Percentiles rank a stretch among this genome's conserved stretches.
Evolutionary conservation across 2,329 filamentous ascomycete species (phyloP).

Genomic region (Emmonsiellopsis sp.): DNA sequence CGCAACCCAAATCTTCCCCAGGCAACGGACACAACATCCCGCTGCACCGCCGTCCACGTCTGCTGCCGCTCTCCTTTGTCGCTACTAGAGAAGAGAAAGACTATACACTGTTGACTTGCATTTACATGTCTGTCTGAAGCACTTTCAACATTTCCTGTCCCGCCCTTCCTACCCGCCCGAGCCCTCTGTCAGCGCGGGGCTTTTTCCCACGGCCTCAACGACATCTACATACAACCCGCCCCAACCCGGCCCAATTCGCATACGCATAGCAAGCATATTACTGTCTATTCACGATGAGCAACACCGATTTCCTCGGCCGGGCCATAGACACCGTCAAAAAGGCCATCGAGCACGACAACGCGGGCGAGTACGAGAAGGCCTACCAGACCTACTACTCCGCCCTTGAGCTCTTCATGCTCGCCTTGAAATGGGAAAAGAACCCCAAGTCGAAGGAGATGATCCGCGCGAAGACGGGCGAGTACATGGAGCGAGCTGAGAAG

Average conservation of each 20-base stretch:
- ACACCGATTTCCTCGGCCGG: slow-evolving; percentile 91
- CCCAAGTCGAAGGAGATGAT: slow-evolving; percentile 96
- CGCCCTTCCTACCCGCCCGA: no score
- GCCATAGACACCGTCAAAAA: slow-evolving; percentile 96
- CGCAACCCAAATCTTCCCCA: not conserved
- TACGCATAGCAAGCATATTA: not conserved
- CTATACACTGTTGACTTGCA: no score
- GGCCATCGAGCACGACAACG: slow-evolving; percentile 92
- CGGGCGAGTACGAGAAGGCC: slow-evolving; percentile 92
- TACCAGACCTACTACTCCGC: slow-evolving; percentile 94
- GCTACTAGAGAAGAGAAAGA: not conserved
- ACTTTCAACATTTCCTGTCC: no score
- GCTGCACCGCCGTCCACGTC: not conserved
- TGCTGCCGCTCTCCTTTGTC: not conserved
- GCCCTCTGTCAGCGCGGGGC: no score
- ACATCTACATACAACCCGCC: no score
- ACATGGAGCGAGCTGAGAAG: slow-evolving; percentile 98
- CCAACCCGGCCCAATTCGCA: no score
- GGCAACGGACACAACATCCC: not conserved
- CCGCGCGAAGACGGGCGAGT: slow-evolving; percentile 85
- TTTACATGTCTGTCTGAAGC: no score
- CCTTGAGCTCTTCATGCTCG: slow-evolving; percentile 96
- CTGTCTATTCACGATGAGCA: slow-evolving; percentile 59
- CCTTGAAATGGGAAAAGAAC: slow-evolving; percentile 99
- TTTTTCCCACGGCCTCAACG: no score